Conservation (phyloP, 106 monocot genomes). For the Dioscorea zingiberensis region DNA sequence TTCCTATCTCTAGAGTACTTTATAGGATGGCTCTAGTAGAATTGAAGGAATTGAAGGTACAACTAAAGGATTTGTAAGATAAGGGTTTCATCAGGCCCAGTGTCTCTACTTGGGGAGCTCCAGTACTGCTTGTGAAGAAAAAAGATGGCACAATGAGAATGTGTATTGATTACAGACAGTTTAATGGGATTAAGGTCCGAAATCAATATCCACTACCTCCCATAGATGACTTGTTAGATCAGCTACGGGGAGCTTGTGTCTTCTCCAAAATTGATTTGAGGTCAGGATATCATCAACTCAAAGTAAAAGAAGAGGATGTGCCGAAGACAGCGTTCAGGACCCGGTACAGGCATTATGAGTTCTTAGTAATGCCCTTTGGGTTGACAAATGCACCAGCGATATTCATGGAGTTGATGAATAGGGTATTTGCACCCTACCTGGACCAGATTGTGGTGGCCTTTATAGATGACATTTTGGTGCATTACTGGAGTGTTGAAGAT, state of each 20-base stretch:
- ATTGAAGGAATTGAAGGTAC: background rate
- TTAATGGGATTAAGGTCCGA: background rate
- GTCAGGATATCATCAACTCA: background rate
- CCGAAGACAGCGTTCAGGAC: constrained; percentile 2
- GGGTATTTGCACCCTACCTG: too few species aligned
- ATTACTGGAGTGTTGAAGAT: background rate
- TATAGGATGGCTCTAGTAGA: background rate
- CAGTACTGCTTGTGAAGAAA: background rate
- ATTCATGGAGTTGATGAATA: too few species aligned
- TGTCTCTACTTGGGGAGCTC: background rate
- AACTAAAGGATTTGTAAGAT: too few species aligned
- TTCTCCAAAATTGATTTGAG: too few species aligned
- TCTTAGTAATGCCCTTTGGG: too few species aligned
- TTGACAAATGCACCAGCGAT: too few species aligned
- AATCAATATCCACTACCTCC: too few species aligned
- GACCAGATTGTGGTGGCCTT: background rate
- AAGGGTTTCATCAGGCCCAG: background rate
- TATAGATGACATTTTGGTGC: constrained; percentile 5
- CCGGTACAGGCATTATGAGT: too few species aligned
- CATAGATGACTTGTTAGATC: too few species aligned
- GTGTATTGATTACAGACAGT: background rate
- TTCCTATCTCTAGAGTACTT: background rate
- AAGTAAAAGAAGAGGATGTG: background rate
- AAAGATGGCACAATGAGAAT: background rate
- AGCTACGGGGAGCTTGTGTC: too few species aligned